Percentiles rank a stretch among this genome's conserved stretches.
phyloP scores from a whole-genome alignment of 768 basidiomycete species.

The Galerina sulciceps region DNA sequence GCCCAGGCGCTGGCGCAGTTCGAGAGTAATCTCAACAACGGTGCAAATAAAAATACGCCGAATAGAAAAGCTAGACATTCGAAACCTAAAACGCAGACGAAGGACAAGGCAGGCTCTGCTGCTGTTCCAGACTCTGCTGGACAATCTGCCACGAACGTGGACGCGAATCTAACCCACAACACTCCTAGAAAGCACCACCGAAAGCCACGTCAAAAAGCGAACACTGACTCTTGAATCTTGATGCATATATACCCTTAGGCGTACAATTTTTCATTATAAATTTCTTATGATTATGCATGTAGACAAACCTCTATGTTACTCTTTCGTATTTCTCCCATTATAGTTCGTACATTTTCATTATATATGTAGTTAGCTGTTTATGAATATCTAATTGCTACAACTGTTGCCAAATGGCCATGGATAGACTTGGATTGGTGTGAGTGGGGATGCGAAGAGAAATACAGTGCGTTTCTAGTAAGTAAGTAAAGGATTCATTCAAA shows the following conservation, averaged over 20 bases:
- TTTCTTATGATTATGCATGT: constrained; percentile 9
- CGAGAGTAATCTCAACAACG: constrained; percentile 10
- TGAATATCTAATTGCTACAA: too few species aligned
- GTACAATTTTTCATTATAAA: neutral
- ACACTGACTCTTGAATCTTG: neutral
- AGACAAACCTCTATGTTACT: neutral
- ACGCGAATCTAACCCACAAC: neutral
- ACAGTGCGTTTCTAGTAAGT: too few species aligned
- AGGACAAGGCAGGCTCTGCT: neutral
- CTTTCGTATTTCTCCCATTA: neutral
- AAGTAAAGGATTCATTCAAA: too few species aligned
- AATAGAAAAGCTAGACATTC: constrained; percentile 8
- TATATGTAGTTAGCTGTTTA: neutral
- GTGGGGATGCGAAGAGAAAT: neutral
- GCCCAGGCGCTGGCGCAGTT: constrained; percentile 34
- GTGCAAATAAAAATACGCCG: neutral
- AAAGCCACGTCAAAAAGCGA: constrained; percentile 10
- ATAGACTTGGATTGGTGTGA: neutral
- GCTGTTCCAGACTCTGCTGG: neutral
- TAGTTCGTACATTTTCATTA: neutral
- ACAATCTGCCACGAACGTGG: neutral
- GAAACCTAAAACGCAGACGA: constrained; percentile 6
- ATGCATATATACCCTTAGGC: neutral
- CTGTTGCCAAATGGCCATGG: neutral
- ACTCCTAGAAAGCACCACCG: constrained; percentile 11